These are phyloP conservation scores for Phanerochaete carnosa DNA, from an alignment of 768 basidiomycete genomes.

Conservation along the genomic window DNA sequence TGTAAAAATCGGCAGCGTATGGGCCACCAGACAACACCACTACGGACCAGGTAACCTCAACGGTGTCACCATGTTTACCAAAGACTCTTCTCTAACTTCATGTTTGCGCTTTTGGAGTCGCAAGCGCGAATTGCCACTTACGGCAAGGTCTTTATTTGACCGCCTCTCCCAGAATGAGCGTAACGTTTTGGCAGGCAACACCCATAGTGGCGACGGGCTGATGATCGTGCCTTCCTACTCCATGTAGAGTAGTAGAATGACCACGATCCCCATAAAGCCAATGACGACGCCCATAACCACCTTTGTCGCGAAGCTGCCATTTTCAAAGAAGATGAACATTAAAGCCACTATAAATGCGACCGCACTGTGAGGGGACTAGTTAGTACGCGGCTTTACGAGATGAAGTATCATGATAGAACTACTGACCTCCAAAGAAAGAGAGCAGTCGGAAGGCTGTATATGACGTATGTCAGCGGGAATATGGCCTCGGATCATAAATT, in stretches of 20 bases:
- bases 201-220: neutral
- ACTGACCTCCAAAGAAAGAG: constrained; percentile 28
- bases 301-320: constrained; percentile 2
- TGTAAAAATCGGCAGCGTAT: too few relatives aligned
- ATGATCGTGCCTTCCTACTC: constrained; percentile 5
- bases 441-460: constrained; percentile 27
- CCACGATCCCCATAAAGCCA: neutral
- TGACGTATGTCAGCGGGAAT: neutral
- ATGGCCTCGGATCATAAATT: too few relatives aligned
- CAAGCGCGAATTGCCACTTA: too few relatives aligned
- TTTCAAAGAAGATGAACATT: constrained; percentile 11
- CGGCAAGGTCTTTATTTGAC: neutral
- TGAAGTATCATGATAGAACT: neutral
- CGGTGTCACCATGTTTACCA: neutral
- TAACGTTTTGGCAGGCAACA: neutral
- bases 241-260: constrained; percentile 3
- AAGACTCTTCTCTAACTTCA: neutral
- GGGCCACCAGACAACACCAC: too few relatives aligned
- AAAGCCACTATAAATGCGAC: constrained; percentile 11
- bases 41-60: neutral
- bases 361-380: constrained; percentile 6
- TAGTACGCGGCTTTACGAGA: neutral
- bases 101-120: neutral
- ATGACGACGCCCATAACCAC: constrained; percentile 6
- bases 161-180: neutral